Evolutionary conservation across 495 filamentous ascomycete species (phyloP).

Genomic region (Penicillium argentinense): DNA sequence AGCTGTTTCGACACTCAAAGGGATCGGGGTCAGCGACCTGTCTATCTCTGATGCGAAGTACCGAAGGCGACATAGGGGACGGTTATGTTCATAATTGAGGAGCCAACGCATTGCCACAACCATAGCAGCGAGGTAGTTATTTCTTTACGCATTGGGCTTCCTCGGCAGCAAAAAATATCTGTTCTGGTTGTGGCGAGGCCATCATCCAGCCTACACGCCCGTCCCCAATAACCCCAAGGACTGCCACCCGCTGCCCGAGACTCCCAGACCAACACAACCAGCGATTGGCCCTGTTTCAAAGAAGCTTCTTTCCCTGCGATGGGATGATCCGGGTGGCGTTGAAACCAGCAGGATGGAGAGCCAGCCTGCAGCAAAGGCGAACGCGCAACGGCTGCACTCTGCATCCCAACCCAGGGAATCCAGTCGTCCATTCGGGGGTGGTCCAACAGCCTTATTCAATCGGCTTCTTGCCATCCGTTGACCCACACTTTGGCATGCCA

Average conservation of each 20-base stretch:
- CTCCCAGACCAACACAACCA: constrained; percentile 13
- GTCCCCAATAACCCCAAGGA: too few species aligned
- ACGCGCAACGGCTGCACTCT: constrained; percentile 16
- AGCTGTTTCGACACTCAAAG: not conserved
- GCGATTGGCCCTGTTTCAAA: constrained; percentile 20
- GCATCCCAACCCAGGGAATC: constrained; percentile 2
- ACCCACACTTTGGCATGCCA: not conserved
- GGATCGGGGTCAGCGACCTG: constrained; percentile 9
- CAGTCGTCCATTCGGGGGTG: not conserved
- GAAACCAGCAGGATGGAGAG: constrained; percentile 22
- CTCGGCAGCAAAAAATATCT: too few species aligned
- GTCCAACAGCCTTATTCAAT: not conserved
- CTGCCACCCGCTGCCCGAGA: not conserved
- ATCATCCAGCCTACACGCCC: too few species aligned
- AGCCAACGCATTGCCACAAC: too few species aligned
- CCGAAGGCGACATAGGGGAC: constrained; percentile 2
- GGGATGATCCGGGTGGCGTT: constrained; percentile 28
- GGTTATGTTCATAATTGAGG: not conserved
- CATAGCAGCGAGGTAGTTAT: too few species aligned
- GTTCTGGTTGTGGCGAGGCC: too few species aligned
- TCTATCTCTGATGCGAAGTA: constrained; percentile 17
- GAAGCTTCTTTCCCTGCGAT: constrained; percentile 21
- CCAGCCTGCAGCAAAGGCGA: constrained; percentile 20
- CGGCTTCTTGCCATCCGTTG: not conserved
- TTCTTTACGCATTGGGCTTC: too few species aligned